Base-by-base conservation (phyloP, 345 rosid species). In the Acer yangbiense region DNA sequence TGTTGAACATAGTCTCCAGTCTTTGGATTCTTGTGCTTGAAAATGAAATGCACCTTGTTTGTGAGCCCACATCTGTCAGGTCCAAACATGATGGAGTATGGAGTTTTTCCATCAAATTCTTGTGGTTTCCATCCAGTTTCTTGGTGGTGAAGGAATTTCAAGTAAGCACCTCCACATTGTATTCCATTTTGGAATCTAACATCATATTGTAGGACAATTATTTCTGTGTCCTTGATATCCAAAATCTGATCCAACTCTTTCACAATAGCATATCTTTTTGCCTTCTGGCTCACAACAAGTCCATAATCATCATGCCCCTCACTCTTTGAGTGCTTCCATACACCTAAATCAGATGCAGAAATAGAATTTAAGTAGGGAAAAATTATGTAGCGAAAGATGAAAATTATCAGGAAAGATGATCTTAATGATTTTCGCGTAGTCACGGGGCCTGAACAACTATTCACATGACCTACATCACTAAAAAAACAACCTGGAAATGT, bases 121-220 rank as follows among this genome's bases (percentile, higher is more conserved):
- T 82, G 76, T 3, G 85, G 50, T 17, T 61, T 81, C 93, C 89
- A 89, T 7, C 85, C 89, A 46, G 82, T 81, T 32, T 77, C 85
- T 76, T 89, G 92, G 9, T 88, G 89, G 13, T 86, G 76, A 21
- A 89, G 83, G 74, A 78, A 89, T 73, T 89, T 89, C 54, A 89
- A 16, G 78, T 87, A 89, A 10, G 93, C 93, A 68, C 93, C 93
- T 44, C 90, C 90, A 50, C 93, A 89, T 74, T 87, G 88, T 1
- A 89, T 83, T 23, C 88, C 89, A 70, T 86, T 77, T 69, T 89
- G 93, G 54, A 86, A 76, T 16, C 93, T 84, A 14, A 86, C 86
- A 75, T 89, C 93, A 65, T 79, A 89, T 61, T 89, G 93, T 21
- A 89, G 86, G 44, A 83, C 84, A 55, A 80, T 62, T 9, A 79